Evolutionary conservation across 352 stramenopile genomes (phyloP).

Genomic region (Pythium phragmitis): DNA sequence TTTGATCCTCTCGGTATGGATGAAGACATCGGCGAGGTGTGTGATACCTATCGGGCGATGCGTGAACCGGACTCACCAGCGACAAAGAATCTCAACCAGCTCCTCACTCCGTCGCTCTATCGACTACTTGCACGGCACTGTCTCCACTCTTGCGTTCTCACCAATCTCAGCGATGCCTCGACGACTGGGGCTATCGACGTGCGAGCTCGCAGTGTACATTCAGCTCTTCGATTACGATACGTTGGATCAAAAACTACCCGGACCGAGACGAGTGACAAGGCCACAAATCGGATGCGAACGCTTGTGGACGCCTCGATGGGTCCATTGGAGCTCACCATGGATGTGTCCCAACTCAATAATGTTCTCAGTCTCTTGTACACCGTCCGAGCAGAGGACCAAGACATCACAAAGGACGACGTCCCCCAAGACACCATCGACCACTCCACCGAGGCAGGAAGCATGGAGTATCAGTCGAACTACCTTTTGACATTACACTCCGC

Average conservation of each 20-base stretch:
- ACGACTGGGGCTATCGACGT: conserved; percentile 21
- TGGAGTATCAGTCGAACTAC: background rate
- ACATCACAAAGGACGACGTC: background rate
- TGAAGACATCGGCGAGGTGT: conserved; percentile 13
- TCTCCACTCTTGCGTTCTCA: conserved; percentile 16
- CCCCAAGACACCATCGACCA: background rate
- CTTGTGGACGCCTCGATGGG: conserved; percentile 14
- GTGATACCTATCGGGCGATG: conserved; percentile 14
- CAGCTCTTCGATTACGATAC: conserved; percentile 54
- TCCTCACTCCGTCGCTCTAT: conserved; percentile 18
- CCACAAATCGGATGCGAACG: background rate
- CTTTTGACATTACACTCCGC: conserved; percentile 22
- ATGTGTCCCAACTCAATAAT: background rate
- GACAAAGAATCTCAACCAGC: conserved; percentile 22
- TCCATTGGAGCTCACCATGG: background rate
- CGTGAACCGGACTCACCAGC: conserved; percentile 23
- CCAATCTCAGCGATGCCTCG: background rate
- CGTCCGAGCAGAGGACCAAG: background rate
- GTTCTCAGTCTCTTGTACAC: conserved; percentile 13
- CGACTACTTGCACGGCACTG: conserved; percentile 8
- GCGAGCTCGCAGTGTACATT: conserved; percentile 56
- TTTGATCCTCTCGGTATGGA: conserved; percentile 15
- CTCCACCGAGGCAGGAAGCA: background rate
- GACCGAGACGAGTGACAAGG: background rate
- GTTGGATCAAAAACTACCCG: background rate